Evolutionary conservation across 257 asterid species (phyloP), one percentile per base, ranked within the genome.

Genomic region (Ballota nigra): DNA sequence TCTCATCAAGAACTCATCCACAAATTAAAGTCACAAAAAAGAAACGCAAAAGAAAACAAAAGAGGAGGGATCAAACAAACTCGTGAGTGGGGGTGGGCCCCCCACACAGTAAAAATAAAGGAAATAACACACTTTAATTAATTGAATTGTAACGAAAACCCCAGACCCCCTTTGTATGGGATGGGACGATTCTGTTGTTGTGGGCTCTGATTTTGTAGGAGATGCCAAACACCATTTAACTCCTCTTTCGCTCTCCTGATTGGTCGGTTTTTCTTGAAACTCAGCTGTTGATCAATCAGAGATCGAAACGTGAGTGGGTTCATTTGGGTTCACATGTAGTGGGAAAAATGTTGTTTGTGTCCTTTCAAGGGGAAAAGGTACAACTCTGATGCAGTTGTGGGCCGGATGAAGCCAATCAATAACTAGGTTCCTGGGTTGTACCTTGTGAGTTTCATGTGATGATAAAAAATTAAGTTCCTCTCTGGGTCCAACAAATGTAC

Each of bases 11-110:
- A 72, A 75, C 49, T 78, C 69, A 77, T 40, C 62, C 79, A 58
- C 71, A 62, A 59, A 29, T 31, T 33, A 68, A 71, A 75, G 62
- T 68, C 24, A 55, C 26, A 13, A 40, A 73, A 69, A 75, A 68
- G 33, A 4, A 26, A 38, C 15, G 5, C 19, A 4, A 38, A 68
- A 34, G 47, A 8, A 34, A 67, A 28, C 49, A 73, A 73, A 78
- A 69, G 66, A 69, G 41, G 74, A n/a, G n/a, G 74, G 77, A 79
- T 64, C 60, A 74, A 74, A 70, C 40, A 76, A 77, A 41, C 81
- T 77, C 92, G 86, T 86, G 89, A 80, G 82, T 77, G 79, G 73
- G 52, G 85, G 86, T 82, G 87, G 88, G 36, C 0, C 60, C 81
- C 55, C 22, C 62, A 73, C 76, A 55, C 23, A 22, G 74, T 70